These are phyloP conservation scores for Kwoniella pini DNA, from an alignment of 768 basidiomycete species.

Conservation along the genomic window DNA sequence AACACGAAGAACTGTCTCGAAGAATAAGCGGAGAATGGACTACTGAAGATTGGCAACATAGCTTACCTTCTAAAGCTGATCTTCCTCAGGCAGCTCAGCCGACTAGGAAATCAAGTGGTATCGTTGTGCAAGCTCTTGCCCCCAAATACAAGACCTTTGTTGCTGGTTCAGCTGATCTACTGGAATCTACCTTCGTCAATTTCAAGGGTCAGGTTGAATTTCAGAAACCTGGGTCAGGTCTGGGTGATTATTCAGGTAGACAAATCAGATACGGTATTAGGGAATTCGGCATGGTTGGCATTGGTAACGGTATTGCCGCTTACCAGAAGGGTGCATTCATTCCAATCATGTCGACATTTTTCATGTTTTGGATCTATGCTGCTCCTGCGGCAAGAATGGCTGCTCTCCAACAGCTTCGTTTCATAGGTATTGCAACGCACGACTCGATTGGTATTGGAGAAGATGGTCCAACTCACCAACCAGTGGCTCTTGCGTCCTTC, in stretches of 20 bases:
- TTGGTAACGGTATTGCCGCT: slow-evolving; percentile 49
- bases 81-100: slow-evolving; percentile 32
- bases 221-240: slow-evolving; percentile 47
- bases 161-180: slow-evolving; percentile 45
- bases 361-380: slow-evolving; percentile 54
- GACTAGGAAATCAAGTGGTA: slow-evolving; percentile 44
- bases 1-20: slow-evolving; percentile 31
- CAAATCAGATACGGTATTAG: slow-evolving; percentile 53
- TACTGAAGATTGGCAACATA: slow-evolving; percentile 33
- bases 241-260: slow-evolving; percentile 48
- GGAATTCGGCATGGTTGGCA: slow-evolving; percentile 51
- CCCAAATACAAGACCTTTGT: slow-evolving; percentile 39
- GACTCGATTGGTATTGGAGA: slow-evolving; percentile 53
- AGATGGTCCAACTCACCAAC: slow-evolving; percentile 53
- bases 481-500: slow-evolving; percentile 43
- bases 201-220: slow-evolving; percentile 46
- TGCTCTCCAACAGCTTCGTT: slow-evolving; percentile 45
- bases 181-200: slow-evolving; percentile 50
- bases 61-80: slow-evolving; percentile 35
- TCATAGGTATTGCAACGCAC: slow-evolving; percentile 54
- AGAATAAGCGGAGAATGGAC: slow-evolving; percentile 36
- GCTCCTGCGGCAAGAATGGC: slow-evolving; percentile 52
- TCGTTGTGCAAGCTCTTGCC: slow-evolving; percentile 40
- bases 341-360: slow-evolving; percentile 53
- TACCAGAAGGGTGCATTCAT: slow-evolving; percentile 53